Evolutionary conservation across 2,329 filamentous ascomycete species (phyloP), one percentile per base, ranked within the genome.

Genomic region (Fusarium nisikadoi): DNA sequence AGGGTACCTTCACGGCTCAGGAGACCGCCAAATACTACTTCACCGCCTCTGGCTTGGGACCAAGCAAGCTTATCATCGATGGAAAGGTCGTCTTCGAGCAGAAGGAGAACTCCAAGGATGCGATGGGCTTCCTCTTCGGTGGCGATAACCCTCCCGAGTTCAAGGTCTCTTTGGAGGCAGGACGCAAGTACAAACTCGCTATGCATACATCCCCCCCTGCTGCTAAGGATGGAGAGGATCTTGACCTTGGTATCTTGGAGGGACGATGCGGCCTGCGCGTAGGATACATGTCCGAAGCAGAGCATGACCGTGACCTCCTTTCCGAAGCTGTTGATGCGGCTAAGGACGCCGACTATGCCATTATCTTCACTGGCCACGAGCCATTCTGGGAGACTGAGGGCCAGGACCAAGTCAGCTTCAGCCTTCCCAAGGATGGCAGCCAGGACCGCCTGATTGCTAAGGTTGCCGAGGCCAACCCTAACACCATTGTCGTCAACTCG

Each of bases 351-450:
- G 90, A 92, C 42, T 86, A 90, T 65, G 90, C 91, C 20, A 62
- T 78, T 17, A 58, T 78, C 46, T 78, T 91, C 69, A 87, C 89
- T 20, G 91, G 91, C 4, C 84, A 92, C 33, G 91, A 91, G 73
- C 84, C 79, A 8, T 77, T 79, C 64, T 81, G 79, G 80, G 80
- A 82, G 73, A 81, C 80, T 0, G 80, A 93, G 90, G 83, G 85
- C 52, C 91, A 91, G 70, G 92, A 93, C 77, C 89, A 92, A 62
- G 91, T 91, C 77, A 93, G 93, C 78, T 84, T 94, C 50, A 92
- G 91, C 23, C 81, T 93, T 1, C 93, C 92, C 87, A 85, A 78
- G 23, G 72, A 79, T 9, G 80, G 89, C 62, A 86, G 88, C 64
- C 91, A 89, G 54, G 90, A 93, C 62, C 82, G 84, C 9, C 80